A percentile compares a stretch with the other conserved stretches of the same genome.
phyloP scores from a whole-genome alignment of 2,329 filamentous ascomycete species.

The Chrysoporthe cubensis region DNA sequence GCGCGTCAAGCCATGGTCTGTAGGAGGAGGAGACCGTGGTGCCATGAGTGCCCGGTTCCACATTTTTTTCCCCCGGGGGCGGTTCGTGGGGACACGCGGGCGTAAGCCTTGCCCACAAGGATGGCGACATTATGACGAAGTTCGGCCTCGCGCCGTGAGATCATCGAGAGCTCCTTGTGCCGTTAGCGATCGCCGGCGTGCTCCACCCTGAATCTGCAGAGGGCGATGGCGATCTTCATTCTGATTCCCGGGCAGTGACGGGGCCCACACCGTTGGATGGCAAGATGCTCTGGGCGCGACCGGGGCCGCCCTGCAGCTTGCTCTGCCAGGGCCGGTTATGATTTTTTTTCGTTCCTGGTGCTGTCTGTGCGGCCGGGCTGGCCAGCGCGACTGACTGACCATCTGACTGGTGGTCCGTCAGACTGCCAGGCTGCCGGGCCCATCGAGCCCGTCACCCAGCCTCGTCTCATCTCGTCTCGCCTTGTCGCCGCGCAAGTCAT shows the following conservation, averaged over 20 bases:
- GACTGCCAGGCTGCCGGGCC: neutral
- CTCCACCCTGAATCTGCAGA: constrained; percentile 1
- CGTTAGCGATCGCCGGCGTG: neutral
- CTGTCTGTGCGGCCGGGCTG: too few relatives aligned
- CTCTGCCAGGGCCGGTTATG: neutral
- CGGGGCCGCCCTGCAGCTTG: neutral
- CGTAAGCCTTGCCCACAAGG: constrained; percentile 4
- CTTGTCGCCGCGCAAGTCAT: neutral
- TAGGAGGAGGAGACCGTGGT: neutral
- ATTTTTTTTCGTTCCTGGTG: neutral
- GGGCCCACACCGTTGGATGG: neutral
- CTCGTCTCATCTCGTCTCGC: neutral
- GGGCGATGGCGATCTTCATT: constrained; percentile 5
- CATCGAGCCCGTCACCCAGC: neutral
- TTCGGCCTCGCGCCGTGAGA: constrained; percentile 17
- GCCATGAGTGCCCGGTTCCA: neutral
- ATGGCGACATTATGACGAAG: constrained; percentile 25
- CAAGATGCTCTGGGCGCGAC: neutral
- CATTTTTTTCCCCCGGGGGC: neutral
- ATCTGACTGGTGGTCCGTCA: too few relatives aligned
- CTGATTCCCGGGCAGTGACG: neutral
- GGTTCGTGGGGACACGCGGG: neutral
- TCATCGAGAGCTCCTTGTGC: constrained; percentile 17
- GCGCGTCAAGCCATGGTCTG: too few relatives aligned
- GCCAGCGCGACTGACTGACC: too few relatives aligned